Conservation (phyloP, 2,329 filamentous ascomycete species). For the Basipetospora chlamydospora region DNA sequence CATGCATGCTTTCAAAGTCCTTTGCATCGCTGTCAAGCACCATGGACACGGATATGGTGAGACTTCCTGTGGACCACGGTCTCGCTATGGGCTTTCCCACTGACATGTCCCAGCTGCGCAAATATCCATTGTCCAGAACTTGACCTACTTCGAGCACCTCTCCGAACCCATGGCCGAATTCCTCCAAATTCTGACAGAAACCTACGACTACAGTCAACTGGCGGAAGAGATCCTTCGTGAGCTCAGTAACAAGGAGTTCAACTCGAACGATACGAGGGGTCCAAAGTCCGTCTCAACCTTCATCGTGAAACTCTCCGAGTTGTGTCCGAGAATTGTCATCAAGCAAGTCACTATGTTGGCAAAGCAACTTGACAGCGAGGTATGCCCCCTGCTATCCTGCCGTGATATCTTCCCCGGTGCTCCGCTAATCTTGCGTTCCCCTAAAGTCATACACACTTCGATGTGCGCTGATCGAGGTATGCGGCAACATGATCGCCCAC, state of each 20-base stretch:
- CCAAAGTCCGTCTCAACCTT: slow-evolving; percentile 95
- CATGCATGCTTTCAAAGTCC: slow-evolving; percentile 94
- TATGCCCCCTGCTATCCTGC: slow-evolving; percentile 20
- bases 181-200: slow-evolving; percentile 84
- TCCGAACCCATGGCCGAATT: slow-evolving; percentile 99
- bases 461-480: slow-evolving; percentile 90
- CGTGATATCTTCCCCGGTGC: too few species aligned
- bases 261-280: slow-evolving; percentile 85
- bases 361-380: slow-evolving; percentile 90
- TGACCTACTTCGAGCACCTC: slow-evolving; percentile 98
- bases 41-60: slow-evolving; percentile 91
- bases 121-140: slow-evolving; percentile 92
- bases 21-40: slow-evolving; percentile 94
- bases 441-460: slow-evolving; percentile 77
- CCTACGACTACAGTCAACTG: slow-evolving; percentile 94
- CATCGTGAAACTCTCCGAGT: slow-evolving; percentile 81
- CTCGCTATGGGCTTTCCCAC: too few species aligned
- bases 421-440: too few species aligned
- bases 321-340: slow-evolving; percentile 81
- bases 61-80: too few species aligned
- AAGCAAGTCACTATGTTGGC: slow-evolving; percentile 95
- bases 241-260: slow-evolving; percentile 95
- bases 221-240: slow-evolving; percentile 88
- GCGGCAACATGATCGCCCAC: slow-evolving; percentile 84
- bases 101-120: slow-evolving; percentile 57